A percentile compares a stretch with the other conserved stretches of the same genome.
These are phyloP conservation scores for Globisporangium solare DNA, from an alignment of 352 stramenopile genomes.

Conservation along the genomic window DNA sequence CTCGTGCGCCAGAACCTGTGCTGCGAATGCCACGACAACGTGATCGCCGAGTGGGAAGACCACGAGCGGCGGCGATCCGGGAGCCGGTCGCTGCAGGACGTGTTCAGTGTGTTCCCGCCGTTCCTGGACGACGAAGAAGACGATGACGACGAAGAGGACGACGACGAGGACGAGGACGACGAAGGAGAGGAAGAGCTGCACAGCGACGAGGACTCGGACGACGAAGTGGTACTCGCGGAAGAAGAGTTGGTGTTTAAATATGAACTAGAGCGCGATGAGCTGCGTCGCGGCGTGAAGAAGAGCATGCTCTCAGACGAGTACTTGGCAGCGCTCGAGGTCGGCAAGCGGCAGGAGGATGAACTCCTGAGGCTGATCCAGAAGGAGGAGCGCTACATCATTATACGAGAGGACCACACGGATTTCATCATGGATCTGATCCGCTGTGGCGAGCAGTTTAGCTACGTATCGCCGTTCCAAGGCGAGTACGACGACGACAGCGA, in stretches of 20 bases:
- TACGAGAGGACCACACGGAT: conserved; percentile 72
- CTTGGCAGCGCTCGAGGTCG: conserved; percentile 53
- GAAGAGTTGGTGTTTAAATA: conserved; percentile 74
- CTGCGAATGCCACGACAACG: conserved; percentile 82
- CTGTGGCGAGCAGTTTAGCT: conserved; percentile 74
- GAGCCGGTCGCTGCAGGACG: conserved; percentile 63
- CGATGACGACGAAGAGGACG: conserved; percentile 52
- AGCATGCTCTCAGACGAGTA: conserved; percentile 60
- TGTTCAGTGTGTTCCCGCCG: conserved; percentile 73
- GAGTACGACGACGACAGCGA: conserved; percentile 28
- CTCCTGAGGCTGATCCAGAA: conserved; percentile 71
- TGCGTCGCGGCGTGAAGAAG: conserved; percentile 21
- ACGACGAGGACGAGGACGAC: conserved; percentile 49
- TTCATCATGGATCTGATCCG: conserved; percentile 81
- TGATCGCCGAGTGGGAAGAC: conserved; percentile 79
- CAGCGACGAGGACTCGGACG: conserved; percentile 21
- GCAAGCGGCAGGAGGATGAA: conserved; percentile 64
- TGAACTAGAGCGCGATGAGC: conserved; percentile 49
- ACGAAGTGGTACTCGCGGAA: conserved; percentile 46
- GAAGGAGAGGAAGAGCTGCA: conserved; percentile 30
- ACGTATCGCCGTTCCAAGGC: conserved; percentile 40
- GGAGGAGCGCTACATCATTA: conserved; percentile 82
- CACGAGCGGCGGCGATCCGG: conserved; percentile 60
- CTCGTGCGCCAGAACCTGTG: conserved; percentile 74
- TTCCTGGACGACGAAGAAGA: conserved; percentile 71